Conservation (phyloP, 2,329 filamentous ascomycete species). For the Fusarium udum region DNA sequence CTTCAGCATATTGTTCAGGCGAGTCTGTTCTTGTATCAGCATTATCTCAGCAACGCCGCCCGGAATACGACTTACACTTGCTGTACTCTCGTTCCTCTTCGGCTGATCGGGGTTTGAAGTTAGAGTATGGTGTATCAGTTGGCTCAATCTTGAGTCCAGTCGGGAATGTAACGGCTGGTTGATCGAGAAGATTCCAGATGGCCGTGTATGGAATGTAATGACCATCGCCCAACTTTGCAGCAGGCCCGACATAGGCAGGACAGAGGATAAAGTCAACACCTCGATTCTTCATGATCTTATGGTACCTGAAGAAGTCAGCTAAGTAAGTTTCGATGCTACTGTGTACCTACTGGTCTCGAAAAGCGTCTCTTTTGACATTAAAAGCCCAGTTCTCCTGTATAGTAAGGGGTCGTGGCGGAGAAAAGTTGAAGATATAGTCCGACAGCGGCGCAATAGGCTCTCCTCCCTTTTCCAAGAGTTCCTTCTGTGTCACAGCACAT, state of each 20-base stretch:
- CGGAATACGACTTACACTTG: background rate
- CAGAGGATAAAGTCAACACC: background rate
- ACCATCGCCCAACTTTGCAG: background rate
- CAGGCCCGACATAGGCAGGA: background rate
- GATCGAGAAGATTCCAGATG: background rate
- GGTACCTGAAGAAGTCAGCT: background rate
- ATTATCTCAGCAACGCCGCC: rapidly evolving
- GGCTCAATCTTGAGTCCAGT: background rate
- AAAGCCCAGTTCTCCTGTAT: background rate
- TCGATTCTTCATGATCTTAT: background rate
- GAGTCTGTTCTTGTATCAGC: background rate
- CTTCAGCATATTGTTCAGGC: background rate
- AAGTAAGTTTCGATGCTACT: rapidly evolving
- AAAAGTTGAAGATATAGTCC: background rate
- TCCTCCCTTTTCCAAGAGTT: background rate
- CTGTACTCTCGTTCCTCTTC: background rate
- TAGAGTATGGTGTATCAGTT: background rate
- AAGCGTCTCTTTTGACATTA: background rate
- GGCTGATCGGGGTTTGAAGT: background rate
- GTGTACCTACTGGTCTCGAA: background rate
- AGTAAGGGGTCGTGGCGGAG: background rate
- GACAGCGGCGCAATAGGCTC: background rate
- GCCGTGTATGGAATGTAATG: background rate
- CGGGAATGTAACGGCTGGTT: background rate
- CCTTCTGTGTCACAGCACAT: background rate